These are phyloP conservation scores for Penicillium mononematosum DNA, from an alignment of 495 filamentous ascomycete species.

Conservation along the genomic window DNA sequence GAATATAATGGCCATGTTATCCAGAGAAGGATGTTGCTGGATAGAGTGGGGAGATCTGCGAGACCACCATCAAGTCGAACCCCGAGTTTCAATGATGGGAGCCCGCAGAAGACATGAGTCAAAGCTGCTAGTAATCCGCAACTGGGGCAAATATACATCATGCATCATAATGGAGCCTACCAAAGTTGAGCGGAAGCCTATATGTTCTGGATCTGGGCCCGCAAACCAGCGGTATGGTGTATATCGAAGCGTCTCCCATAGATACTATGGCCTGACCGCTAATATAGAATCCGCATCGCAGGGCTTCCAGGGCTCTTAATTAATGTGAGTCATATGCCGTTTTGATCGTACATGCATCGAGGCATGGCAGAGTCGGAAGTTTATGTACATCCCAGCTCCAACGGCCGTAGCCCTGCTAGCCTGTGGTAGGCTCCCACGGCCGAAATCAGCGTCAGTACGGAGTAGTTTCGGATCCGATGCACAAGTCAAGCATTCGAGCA, in stretches of 20 bases:
- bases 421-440: not conserved
- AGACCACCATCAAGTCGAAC: not conserved
- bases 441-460: not conserved
- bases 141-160: slow-evolving; percentile 14
- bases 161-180: slow-evolving; percentile 5
- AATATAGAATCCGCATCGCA: not conserved
- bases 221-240: slow-evolving; percentile 15
- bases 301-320: not conserved
- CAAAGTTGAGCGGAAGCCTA: slow-evolving; percentile 1
- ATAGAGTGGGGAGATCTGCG: slow-evolving; percentile 1
- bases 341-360: slow-evolving; percentile 13
- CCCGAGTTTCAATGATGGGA: slow-evolving; percentile 6
- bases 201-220: not conserved
- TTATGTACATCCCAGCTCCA: not conserved
- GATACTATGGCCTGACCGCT: slow-evolving; percentile 10
- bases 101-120: slow-evolving; percentile 7
- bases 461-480: slow-evolving; percentile 5
- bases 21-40: slow-evolving; percentile 27
- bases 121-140: not conserved
- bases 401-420: slow-evolving; percentile 2
- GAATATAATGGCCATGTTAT: slow-evolving; percentile 7
- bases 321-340: slow-evolving; percentile 15
- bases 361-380: slow-evolving; percentile 11
- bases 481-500: slow-evolving; percentile 9
- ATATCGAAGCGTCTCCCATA: not conserved